Percentiles rank a stretch among this genome's conserved stretches.
Evolutionary conservation across 371 early-diverging fungal species (phyloP).

Genomic region (Rhizomucor pusillus): DNA sequence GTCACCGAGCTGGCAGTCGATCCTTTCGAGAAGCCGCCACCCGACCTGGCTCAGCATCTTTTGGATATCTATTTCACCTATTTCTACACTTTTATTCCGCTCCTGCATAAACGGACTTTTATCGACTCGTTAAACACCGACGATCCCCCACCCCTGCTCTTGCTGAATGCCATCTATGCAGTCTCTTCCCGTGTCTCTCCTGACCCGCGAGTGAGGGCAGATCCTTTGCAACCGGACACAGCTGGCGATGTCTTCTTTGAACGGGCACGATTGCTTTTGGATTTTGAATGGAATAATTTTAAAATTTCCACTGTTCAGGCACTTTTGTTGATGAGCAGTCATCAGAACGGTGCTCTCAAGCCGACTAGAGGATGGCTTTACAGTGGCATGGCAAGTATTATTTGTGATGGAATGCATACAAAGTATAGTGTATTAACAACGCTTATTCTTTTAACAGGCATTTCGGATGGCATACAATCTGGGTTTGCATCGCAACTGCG

Average conservation of each 20-base stretch:
- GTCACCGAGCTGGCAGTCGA: constrained; percentile 13
- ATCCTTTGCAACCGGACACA: constrained; percentile 33
- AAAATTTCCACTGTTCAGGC: constrained; percentile 42
- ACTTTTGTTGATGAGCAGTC: constrained; percentile 41
- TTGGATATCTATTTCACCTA: constrained; percentile 65
- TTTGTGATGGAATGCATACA: neutral
- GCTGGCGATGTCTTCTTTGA: constrained; percentile 50
- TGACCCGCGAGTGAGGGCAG: constrained; percentile 36
- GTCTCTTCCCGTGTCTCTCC: constrained; percentile 43
- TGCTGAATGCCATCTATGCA: constrained; percentile 50
- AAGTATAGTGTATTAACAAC: neutral
- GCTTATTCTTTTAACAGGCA: constrained; percentile 26
- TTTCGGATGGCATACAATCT: constrained; percentile 63
- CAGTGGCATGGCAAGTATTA: constrained; percentile 41
- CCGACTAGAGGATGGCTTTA: constrained; percentile 47
- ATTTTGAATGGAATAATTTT: constrained; percentile 43
- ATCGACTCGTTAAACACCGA: constrained; percentile 31
- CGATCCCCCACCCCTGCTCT: constrained; percentile 31
- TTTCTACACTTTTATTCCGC: constrained; percentile 65
- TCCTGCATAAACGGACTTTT: constrained; percentile 69
- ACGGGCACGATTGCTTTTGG: constrained; percentile 37
- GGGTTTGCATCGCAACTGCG: constrained; percentile 58
- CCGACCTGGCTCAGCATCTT: constrained; percentile 61
- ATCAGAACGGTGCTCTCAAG: constrained; percentile 47
- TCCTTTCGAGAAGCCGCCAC: constrained; percentile 55